Conservation (phyloP, 768 basidiomycete genomes). For the Lactifluus hygrophoroides region DNA sequence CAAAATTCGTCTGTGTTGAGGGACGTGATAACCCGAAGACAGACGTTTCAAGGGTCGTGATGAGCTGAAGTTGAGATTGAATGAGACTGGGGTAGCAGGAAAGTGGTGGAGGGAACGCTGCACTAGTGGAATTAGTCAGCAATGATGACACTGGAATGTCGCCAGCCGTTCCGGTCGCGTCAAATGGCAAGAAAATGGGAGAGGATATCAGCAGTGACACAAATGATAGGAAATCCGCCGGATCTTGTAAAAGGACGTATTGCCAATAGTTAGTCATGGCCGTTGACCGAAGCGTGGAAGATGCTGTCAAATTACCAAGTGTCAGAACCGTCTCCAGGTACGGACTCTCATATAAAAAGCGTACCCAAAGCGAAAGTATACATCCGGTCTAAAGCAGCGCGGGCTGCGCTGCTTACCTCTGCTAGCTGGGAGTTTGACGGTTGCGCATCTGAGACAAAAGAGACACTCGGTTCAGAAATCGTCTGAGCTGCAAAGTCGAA, state of each 20-base stretch:
- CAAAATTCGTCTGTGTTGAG: conserved; percentile 31
- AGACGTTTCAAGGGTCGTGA: conserved; percentile 41
- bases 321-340: neutral
- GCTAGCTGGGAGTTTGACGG: conserved; percentile 39
- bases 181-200: conserved; percentile 49
- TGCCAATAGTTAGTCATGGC: conserved; percentile 50
- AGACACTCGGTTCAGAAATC: conserved; percentile 34
- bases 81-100: conserved; percentile 51
- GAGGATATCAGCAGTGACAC: conserved; percentile 38
- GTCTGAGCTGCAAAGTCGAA: conserved; percentile 56
- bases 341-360: conserved; percentile 18
- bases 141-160: conserved; percentile 30
- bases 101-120: conserved; percentile 49
- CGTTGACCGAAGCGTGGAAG: conserved; percentile 42
- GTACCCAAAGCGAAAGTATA: conserved; percentile 52
- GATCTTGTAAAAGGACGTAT: conserved; percentile 38
- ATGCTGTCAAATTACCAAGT: conserved; percentile 33
- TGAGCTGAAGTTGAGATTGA: conserved; percentile 30
- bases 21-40: conserved; percentile 42
- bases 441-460: conserved; percentile 40
- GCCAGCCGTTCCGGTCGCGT: conserved; percentile 35
- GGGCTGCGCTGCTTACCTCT: conserved; percentile 33
- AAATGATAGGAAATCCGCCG: conserved; percentile 38
- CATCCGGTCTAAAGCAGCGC: conserved; percentile 44
- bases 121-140: conserved; percentile 33